Evolutionary conservation across 2,329 filamentous ascomycete species (phyloP), one percentile per base, ranked within the genome.

Genomic region (Kalmusia sp.): DNA sequence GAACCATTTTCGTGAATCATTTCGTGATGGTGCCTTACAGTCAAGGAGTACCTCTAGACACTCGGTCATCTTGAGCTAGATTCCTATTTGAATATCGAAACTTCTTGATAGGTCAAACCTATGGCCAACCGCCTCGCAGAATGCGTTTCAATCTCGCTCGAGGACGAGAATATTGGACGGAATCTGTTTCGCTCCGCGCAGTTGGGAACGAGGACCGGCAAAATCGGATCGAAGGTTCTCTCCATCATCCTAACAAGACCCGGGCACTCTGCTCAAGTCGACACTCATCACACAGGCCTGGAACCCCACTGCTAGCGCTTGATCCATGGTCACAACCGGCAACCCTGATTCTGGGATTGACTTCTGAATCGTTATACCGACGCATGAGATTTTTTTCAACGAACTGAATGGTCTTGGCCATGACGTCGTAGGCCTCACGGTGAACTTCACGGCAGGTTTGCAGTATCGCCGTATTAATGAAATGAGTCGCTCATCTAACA

Each of bases 371-470:
- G 28, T 22, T 2, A 49, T 49, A 17, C 45, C 44, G 15, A 25
- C 5, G n/a, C 44, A 39, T 8, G 22, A 22, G 22, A 59, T 43
- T 12, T 46, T 24, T 43, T 12, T 46, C 19, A 21, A 63, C 49
- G 37, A 60, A 61, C 4, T 43, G 38, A 37, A 60, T 64, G 0
- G 46, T 56, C 35, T 62, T 62, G 22, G 61, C 49, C 59, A 64
- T 60, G 41, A 57, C 38, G 52, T 60, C 57, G 44, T 60, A 62
- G 2, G 61, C 61, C 49, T 64, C 57, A 27, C 44, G 49, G 39
- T 64, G 52, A 19, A 64, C 44, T 27, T 54, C 19, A 21, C 52
- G 54, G 43, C 49, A 55, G 6, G 54, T 53, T 6, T 53, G 49
- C 12, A 64, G 52, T 11, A 64, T 56, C 14, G 43, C n/a, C 1